Conservation (phyloP, 2,329 filamentous ascomycete species). For the Sphaceloma murrayae region DNA sequence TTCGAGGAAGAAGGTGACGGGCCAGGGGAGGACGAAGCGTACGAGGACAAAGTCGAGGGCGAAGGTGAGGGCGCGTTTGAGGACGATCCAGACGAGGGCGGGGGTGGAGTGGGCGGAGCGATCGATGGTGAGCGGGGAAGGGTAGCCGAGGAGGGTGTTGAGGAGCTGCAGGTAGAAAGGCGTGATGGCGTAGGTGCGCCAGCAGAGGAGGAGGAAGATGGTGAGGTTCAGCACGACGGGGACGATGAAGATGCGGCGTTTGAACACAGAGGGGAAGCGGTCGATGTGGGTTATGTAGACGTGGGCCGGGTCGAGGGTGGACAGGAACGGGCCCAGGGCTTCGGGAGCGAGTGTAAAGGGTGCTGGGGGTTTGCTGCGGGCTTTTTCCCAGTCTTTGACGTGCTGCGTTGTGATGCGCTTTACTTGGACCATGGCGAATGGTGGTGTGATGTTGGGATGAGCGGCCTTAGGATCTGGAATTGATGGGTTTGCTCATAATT, state of each 20-base stretch:
- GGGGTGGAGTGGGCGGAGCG: slow-evolving; percentile 47
- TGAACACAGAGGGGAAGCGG: slow-evolving; percentile 56
- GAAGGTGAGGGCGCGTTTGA: slow-evolving; percentile 55
- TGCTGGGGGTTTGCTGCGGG: slow-evolving; percentile 21
- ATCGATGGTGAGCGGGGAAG: slow-evolving; percentile 58
- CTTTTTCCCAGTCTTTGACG: slow-evolving; percentile 12
- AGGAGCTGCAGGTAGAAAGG: slow-evolving; percentile 65
- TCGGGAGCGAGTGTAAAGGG: slow-evolving; percentile 61
- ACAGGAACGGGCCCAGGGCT: slow-evolving; percentile 55
- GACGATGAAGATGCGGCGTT: slow-evolving; percentile 73
- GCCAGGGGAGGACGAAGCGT: slow-evolving; percentile 38
- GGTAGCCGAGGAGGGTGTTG: slow-evolving; percentile 53
- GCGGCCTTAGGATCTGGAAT: too few species aligned
- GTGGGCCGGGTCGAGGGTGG: slow-evolving; percentile 55
- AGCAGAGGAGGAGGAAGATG: slow-evolving; percentile 54
- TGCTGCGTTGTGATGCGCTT: slow-evolving; percentile 15
- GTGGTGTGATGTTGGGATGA: too few species aligned
- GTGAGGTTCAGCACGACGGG: slow-evolving; percentile 66
- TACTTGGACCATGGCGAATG: slow-evolving; percentile 8
- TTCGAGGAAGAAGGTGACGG: slow-evolving; percentile 48
- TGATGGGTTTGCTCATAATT: too few species aligned
- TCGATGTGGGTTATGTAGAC: slow-evolving; percentile 85
- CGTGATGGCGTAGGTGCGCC: slow-evolving; percentile 58
- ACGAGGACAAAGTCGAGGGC: slow-evolving; percentile 58
- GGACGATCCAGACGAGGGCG: slow-evolving; percentile 48